Conservation (phyloP, 2,329 filamentous ascomycete species). For the Microsporum audouinii region DNA sequence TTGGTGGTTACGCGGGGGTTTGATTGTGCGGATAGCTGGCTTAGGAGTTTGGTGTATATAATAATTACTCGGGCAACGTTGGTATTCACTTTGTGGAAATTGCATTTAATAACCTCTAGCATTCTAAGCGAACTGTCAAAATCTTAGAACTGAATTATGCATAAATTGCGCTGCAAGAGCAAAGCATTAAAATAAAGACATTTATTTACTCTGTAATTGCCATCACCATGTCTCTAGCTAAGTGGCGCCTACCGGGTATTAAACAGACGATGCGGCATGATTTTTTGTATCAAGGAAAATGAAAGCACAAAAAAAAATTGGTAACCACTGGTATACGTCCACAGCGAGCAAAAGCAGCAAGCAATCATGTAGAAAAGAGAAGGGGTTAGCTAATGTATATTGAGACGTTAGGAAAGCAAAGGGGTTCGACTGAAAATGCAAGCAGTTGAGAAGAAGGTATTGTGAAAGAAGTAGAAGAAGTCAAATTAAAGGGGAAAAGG, state of each 20-base stretch:
- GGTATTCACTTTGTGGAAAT: neutral
- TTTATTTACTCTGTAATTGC: neutral
- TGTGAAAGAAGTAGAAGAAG: constrained; percentile 7
- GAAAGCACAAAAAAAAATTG: neutral
- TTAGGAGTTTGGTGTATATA: neutral
- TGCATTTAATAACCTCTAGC: neutral
- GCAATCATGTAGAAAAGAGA: neutral
- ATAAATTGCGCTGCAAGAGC: neutral
- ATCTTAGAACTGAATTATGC: neutral
- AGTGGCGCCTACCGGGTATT: neutral
- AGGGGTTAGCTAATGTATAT: neutral
- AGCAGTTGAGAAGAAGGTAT: neutral
- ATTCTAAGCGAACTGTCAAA: neutral
- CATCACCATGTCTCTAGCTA: constrained; percentile 2
- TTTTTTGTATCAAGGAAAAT: neutral
- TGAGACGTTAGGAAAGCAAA: neutral
- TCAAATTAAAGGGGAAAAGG: constrained; percentile 5
- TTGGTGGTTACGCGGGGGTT: neutral
- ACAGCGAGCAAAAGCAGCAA: neutral
- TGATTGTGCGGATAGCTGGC: neutral
- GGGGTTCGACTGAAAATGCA: neutral
- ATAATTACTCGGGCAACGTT: neutral
- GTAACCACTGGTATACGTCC: constrained; percentile 3
- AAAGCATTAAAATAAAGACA: neutral
- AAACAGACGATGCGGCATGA: neutral